Evolutionary conservation across 1,284 basidiomycete genomes (phyloP).

Genomic region (Trichosporon faecale): DNA sequence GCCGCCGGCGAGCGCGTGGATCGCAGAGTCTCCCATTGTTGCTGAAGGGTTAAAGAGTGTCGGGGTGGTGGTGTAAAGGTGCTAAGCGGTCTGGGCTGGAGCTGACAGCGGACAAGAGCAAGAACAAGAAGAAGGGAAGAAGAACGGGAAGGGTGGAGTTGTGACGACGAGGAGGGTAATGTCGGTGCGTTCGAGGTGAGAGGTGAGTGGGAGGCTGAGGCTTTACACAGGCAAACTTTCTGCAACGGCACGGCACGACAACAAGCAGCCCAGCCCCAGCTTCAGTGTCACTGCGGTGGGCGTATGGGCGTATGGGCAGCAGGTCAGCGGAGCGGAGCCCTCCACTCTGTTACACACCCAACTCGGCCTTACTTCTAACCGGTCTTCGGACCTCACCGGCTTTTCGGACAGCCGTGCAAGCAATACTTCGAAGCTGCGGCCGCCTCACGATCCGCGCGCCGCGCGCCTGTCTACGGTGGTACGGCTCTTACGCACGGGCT

Average conservation of each 20-base stretch:
- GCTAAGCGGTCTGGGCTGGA: background rate
- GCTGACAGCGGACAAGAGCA: background rate
- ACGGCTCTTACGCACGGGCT: background rate
- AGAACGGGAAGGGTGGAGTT: background rate
- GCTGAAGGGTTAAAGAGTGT: background rate
- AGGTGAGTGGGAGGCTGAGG: background rate
- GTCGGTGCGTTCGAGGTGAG: background rate
- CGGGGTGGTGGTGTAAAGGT: background rate
- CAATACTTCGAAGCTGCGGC: background rate
- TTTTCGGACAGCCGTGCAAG: conserved; percentile 5
- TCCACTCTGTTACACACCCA: background rate
- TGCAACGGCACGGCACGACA: background rate
- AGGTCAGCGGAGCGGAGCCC: background rate
- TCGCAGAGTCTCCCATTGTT: conserved; percentile 65
- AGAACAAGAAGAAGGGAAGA: background rate
- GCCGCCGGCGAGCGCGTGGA: conserved; percentile 86
- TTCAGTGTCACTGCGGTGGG: background rate
- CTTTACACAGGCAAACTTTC: background rate
- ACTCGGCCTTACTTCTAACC: background rate
- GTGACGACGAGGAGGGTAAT: background rate
- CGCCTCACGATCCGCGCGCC: background rate
- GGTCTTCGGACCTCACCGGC: conserved; percentile 9
- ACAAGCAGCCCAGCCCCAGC: background rate
- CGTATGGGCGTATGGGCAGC: background rate
- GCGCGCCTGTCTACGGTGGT: too few species aligned